Percentiles rank a stretch among this genome's conserved stretches.
These are phyloP conservation scores for Tulasnella calospora DNA, from an alignment of 768 basidiomycete genomes.

Conservation along the genomic window DNA sequence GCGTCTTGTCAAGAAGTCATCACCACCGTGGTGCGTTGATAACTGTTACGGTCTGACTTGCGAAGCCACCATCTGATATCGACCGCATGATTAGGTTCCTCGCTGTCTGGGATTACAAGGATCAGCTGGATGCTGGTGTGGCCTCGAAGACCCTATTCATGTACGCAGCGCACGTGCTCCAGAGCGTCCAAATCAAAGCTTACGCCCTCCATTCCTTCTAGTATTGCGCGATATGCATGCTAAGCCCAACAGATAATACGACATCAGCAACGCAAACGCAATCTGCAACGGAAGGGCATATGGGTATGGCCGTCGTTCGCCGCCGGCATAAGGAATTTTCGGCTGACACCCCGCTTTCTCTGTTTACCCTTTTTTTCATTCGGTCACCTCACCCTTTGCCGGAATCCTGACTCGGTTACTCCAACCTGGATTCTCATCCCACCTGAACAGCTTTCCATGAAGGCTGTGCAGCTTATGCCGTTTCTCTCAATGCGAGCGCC, in stretches of 20 bases:
- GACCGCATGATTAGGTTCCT: not conserved
- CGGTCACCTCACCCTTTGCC: no score
- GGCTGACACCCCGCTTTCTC: not conserved
- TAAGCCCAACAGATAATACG: conserved; percentile 20
- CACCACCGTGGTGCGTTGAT: not conserved
- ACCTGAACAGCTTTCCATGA: not conserved
- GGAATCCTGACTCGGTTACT: not conserved
- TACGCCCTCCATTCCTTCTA: not conserved
- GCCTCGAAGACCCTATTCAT: conserved; percentile 3
- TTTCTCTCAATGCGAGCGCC: not conserved
- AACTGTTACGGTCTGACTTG: not conserved
- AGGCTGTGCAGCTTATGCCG: conserved; percentile 11
- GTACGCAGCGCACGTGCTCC: not conserved
- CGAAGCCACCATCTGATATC: not conserved
- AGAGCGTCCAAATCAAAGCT: not conserved
- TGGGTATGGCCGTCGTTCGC: not conserved
- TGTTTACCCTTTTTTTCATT: not conserved
- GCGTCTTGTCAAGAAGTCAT: not conserved
- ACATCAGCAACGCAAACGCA: conserved; percentile 3
- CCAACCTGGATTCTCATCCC: not conserved
- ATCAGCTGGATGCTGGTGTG: conserved; percentile 19
- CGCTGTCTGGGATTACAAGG: conserved; percentile 12
- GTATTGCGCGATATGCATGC: conserved; percentile 24
- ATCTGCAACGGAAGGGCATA: not conserved
- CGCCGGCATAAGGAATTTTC: not conserved